Percentiles rank a stretch among this genome's conserved stretches.
phyloP scores from a whole-genome alignment of 768 basidiomycete species.

The Macrolepiota albuminosa region DNA sequence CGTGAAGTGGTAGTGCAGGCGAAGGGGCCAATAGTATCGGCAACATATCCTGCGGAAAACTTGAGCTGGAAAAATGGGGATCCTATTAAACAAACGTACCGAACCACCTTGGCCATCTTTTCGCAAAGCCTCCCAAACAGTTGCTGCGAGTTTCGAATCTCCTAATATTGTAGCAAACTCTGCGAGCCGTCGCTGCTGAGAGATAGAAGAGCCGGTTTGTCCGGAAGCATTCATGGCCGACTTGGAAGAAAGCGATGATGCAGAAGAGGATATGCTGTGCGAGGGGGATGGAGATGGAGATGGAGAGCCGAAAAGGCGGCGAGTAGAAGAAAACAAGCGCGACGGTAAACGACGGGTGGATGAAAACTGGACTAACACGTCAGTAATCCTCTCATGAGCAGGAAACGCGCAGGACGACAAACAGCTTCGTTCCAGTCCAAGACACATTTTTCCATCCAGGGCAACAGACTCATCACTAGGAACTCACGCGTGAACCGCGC shows the following conservation, averaged over 20 bases:
- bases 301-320: constrained; percentile 73
- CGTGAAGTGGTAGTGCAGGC: constrained; percentile 54
- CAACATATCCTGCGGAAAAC: constrained; percentile 63
- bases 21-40: constrained; percentile 70
- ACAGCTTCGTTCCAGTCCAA: constrained; percentile 92
- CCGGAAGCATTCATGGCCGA: constrained; percentile 30
- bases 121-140: constrained; percentile 81
- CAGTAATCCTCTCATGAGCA: background rate
- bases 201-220: constrained; percentile 17
- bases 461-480: constrained; percentile 81
- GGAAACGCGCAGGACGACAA: background rate
- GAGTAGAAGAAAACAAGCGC: constrained; percentile 81
- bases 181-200: constrained; percentile 81
- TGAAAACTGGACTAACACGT: constrained; percentile 44
- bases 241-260: constrained; percentile 32
- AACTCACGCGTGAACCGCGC: constrained; percentile 84
- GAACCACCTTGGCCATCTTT: constrained; percentile 88
- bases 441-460: constrained; percentile 96
- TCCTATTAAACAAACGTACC: constrained; percentile 37
- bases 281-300: constrained; percentile 41
- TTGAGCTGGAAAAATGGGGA: background rate
- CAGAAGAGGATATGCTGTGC: constrained; percentile 35
- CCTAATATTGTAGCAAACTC: constrained; percentile 93
- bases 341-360: constrained; percentile 78
- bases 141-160: constrained; percentile 79